Percentiles rank a stretch among this genome's conserved stretches.
These are phyloP conservation scores for Geum urbanum DNA, from an alignment of 306 rosid genomes.

Conservation along the genomic window DNA sequence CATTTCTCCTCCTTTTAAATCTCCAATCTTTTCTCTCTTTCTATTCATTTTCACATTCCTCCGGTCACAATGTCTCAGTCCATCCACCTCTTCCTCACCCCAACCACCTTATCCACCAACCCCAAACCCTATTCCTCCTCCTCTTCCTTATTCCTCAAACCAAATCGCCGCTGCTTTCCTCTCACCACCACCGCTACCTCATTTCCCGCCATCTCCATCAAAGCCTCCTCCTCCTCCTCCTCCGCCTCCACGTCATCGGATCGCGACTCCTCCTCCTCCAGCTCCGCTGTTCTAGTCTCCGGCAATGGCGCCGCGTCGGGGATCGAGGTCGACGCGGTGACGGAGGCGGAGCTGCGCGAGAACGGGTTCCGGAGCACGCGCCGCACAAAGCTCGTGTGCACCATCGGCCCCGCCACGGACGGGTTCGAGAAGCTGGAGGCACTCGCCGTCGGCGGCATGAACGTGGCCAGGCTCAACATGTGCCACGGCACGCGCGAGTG, in stretches of 20 bases:
- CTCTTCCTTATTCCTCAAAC: slow-evolving; percentile 10
- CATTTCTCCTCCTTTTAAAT: not conserved
- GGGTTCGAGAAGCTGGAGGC: slow-evolving; percentile 90
- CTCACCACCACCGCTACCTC: slow-evolving; percentile 10
- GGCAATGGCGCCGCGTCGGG: slow-evolving; percentile 29
- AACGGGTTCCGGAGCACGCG: slow-evolving; percentile 91
- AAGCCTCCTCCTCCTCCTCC: slow-evolving; percentile 38
- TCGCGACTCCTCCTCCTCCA: slow-evolving; percentile 24
- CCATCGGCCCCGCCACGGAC: slow-evolving; percentile 82
- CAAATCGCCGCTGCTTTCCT: slow-evolving; percentile 24
- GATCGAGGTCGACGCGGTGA: slow-evolving; percentile 81
- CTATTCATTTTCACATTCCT: not conserved
- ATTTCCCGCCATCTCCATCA: slow-evolving; percentile 19
- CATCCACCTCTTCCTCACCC: slow-evolving; percentile 46
- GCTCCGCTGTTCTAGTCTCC: slow-evolving; percentile 28
- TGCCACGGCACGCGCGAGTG: slow-evolving; percentile 93
- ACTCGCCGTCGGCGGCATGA: slow-evolving; percentile 93
- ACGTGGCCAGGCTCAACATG: slow-evolving; percentile 89
- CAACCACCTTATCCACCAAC: slow-evolving; percentile 22
- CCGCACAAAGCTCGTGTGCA: slow-evolving; percentile 76
- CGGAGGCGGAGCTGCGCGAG: slow-evolving; percentile 74
- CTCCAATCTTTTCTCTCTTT: not conserved
- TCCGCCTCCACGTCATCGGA: slow-evolving; percentile 40
- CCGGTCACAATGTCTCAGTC: slow-evolving; percentile 58
- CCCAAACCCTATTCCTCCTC: slow-evolving; percentile 3